phyloP scores from a whole-genome alignment of 2,329 filamentous ascomycete species.

The Penicillium sp. region DNA sequence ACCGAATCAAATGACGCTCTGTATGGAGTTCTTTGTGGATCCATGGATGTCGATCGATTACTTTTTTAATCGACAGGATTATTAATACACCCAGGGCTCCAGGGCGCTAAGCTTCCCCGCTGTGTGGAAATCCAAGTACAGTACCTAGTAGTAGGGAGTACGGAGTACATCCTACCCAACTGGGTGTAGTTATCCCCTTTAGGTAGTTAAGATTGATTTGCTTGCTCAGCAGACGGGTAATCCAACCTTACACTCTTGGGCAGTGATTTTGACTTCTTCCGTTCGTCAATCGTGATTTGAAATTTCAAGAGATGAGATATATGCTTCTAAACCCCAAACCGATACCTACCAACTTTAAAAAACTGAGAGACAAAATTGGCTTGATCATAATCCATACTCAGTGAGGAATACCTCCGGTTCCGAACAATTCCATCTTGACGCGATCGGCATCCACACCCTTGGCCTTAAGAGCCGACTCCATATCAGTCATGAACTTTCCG shows the following conservation, averaged over 20 bases:
- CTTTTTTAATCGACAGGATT: neutral
- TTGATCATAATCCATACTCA: neutral
- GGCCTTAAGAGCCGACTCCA: constrained; percentile 51
- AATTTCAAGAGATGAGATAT: constrained; percentile 6
- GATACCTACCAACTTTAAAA: neutral
- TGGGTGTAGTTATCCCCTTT: neutral
- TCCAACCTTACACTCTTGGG: neutral
- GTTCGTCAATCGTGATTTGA: neutral
- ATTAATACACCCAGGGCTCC: neutral
- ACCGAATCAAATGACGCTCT: neutral
- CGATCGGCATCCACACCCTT: constrained; percentile 58
- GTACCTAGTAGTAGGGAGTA: too few relatives aligned
- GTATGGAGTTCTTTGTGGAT: neutral
- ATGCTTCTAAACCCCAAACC: neutral
- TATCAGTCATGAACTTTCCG: constrained; percentile 64
- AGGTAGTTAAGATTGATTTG: neutral
- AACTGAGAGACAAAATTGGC: neutral
- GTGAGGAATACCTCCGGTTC: constrained; percentile 48
- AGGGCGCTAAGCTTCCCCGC: neutral
- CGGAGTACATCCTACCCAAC: neutral
- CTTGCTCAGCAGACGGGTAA: neutral
- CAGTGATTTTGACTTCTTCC: neutral
- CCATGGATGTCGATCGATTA: neutral
- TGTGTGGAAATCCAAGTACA: neutral
- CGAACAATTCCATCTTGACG: constrained; percentile 67